phyloP scores from a whole-genome alignment of 2,329 filamentous ascomycete species.

The Ustilaginoidea virens region DNA sequence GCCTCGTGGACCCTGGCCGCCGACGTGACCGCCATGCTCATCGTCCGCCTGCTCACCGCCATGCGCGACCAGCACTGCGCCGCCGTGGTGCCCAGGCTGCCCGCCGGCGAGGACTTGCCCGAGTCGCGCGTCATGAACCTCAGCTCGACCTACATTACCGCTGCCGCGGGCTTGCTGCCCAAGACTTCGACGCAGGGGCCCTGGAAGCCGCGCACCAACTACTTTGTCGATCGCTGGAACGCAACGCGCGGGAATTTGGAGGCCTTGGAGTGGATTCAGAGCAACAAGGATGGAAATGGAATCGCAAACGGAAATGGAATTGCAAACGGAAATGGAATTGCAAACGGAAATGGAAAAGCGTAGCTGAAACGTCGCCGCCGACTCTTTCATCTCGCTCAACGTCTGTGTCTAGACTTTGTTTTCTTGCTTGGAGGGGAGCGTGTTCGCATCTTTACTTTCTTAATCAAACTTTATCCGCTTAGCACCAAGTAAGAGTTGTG shows the following conservation, averaged over 20 bases:
- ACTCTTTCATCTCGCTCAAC: no score
- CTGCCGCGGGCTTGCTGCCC: background rate
- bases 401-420: no score
- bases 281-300: background rate
- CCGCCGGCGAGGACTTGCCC: constrained; percentile 18
- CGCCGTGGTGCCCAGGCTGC: constrained; percentile 26
- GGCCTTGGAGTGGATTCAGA: background rate
- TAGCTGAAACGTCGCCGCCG: no score
- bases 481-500: no score
- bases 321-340: background rate
- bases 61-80: constrained; percentile 28
- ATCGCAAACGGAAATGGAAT: background rate
- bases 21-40: constrained; percentile 33
- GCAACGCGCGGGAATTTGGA: constrained; percentile 1
- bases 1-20: constrained; percentile 47
- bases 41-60: constrained; percentile 32
- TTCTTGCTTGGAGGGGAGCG: no score
- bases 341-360: background rate
- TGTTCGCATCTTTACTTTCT: no score
- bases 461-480: no score
- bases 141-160: constrained; percentile 21
- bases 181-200: background rate
- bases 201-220: background rate
- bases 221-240: background rate
- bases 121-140: constrained; percentile 25